A percentile compares a stretch with the other conserved stretches of the same genome.
These are phyloP conservation scores for Clathrospora elynae DNA, from an alignment of 2,329 filamentous ascomycete species.

Conservation along the genomic window DNA sequence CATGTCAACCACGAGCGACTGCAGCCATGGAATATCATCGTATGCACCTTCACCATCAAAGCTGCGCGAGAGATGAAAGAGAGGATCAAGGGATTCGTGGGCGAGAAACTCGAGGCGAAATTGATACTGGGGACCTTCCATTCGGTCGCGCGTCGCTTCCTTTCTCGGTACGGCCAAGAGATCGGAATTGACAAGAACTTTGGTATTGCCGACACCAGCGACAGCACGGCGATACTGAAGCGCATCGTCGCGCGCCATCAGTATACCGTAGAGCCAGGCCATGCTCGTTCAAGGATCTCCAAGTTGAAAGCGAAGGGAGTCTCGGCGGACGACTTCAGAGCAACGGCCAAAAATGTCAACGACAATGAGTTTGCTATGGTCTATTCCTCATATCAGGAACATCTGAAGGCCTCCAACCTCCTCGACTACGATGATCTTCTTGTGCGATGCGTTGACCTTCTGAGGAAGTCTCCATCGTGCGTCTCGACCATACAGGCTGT, in stretches of 20 bases:
- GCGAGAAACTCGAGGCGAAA: conserved; percentile 72
- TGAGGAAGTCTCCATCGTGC: conserved; percentile 74
- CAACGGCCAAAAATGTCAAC: conserved; percentile 54
- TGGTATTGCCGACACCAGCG: conserved; percentile 84
- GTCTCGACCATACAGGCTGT: conserved; percentile 90
- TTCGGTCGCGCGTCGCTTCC: conserved; percentile 84
- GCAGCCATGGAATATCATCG: conserved; percentile 84
- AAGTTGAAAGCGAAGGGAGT: conserved; percentile 63
- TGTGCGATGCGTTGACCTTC: conserved; percentile 78
- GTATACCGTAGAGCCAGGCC: conserved; percentile 69
- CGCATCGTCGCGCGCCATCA: conserved; percentile 79
- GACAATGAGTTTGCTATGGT: conserved; percentile 69
- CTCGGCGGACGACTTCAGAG: conserved; percentile 52
- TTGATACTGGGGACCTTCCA: conserved; percentile 93
- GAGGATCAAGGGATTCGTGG: conserved; percentile 80
- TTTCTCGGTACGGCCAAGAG: conserved; percentile 79
- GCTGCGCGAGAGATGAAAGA: conserved; percentile 93
- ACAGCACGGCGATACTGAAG: conserved; percentile 78
- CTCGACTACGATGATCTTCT: conserved; percentile 95
- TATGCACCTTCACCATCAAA: conserved; percentile 97
- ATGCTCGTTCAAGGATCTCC: conserved; percentile 76
- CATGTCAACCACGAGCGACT: conserved; percentile 74
- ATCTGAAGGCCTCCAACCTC: conserved; percentile 75
- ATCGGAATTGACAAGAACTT: conserved; percentile 85
- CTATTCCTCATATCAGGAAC: conserved; percentile 77